Evolutionary conservation across 164 flowering plant genomes (phyloP).

Genomic region (Santalum album): DNA sequence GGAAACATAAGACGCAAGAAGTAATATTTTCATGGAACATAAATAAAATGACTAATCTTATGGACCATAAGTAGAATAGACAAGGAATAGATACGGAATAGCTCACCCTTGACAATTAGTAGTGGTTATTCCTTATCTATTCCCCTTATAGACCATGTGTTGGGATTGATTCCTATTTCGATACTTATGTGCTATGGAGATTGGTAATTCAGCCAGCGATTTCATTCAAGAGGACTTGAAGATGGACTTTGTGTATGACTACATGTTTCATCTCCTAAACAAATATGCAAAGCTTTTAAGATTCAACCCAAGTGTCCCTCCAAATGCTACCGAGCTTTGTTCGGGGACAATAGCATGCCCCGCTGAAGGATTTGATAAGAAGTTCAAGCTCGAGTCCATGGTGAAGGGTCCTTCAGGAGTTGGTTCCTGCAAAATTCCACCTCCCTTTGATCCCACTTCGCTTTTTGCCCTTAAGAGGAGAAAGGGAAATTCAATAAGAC

Average conservation of each 20-base stretch:
- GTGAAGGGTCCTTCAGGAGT: slow-evolving; percentile 30
- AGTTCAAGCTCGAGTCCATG: slow-evolving; percentile 46
- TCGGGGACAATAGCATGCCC: slow-evolving; percentile 47
- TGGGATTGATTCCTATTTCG: too few species aligned
- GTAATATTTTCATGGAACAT: too few species aligned
- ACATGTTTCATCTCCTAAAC: slow-evolving; percentile 60
- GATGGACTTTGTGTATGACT: slow-evolving; percentile 62
- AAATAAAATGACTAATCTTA: too few species aligned
- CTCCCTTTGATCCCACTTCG: slow-evolving; percentile 31
- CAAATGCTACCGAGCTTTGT: slow-evolving; percentile 35
- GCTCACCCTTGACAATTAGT: too few species aligned
- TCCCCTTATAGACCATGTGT: too few species aligned
- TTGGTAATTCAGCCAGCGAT: slow-evolving; percentile 47
- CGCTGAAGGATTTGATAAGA: slow-evolving; percentile 24
- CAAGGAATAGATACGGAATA: too few species aligned
- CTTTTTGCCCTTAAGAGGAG: slow-evolving; percentile 16
- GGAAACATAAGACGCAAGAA: too few species aligned
- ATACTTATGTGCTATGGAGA: too few species aligned
- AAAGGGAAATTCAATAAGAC: slow-evolving; percentile 21
- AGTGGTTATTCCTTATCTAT: too few species aligned
- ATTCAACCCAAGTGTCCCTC: slow-evolving; percentile 40
- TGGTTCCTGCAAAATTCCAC: slow-evolving; percentile 43
- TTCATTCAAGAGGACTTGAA: slow-evolving; percentile 46
- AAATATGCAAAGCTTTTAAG: slow-evolving; percentile 52
- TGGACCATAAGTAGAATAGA: too few species aligned